Conservation (phyloP, 2,329 filamentous ascomycete genomes). For the Pseudogymnoascus sp. region DNA sequence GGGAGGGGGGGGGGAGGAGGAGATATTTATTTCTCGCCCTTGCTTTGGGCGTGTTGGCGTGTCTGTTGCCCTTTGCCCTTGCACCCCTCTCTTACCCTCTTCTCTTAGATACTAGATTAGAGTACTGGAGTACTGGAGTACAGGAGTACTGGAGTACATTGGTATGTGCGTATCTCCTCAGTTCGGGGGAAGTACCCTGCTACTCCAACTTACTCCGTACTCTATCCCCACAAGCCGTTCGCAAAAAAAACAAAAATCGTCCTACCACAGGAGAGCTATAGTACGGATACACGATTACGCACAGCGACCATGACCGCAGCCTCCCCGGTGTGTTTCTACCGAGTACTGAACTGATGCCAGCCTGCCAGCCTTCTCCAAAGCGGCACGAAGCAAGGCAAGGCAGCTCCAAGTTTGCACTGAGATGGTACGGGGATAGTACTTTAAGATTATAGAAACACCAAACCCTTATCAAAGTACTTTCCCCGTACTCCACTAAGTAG, state of each 20-base stretch:
- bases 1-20: neutral
- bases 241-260: neutral
- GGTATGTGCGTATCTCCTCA: neutral
- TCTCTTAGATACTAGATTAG: neutral
- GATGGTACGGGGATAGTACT: neutral
- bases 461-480: neutral
- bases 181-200: neutral
- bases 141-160: neutral
- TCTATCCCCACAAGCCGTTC: constrained; percentile 3
- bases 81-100: neutral
- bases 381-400: neutral
- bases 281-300: neutral
- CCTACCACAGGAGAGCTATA: neutral
- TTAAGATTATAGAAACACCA: neutral
- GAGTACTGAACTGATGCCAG: neutral
- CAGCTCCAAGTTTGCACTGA: neutral
- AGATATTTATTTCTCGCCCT: neutral
- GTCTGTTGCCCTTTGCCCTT: neutral
- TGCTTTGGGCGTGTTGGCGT: neutral
- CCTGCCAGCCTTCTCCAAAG: neutral
- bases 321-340: too few relatives aligned
- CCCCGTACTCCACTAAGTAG: neutral
- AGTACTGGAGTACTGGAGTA: neutral
- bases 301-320: neutral
- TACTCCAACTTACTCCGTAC: neutral